Base-by-base conservation (phyloP, 148 eudicot genomes). In the Silene conica region DNA sequence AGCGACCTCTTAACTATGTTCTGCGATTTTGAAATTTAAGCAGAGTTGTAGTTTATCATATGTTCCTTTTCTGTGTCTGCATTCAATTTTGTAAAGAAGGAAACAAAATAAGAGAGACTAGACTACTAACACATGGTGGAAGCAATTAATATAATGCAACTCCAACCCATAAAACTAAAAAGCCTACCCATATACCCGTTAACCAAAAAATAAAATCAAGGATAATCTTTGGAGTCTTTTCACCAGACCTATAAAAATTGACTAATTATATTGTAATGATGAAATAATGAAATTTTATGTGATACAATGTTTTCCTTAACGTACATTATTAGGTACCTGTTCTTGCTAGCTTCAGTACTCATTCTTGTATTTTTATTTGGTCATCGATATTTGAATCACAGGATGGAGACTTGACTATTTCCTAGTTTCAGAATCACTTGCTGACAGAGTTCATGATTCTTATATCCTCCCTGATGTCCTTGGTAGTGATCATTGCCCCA, bases 351-450 rank as follows among this genome's bases (percentile, higher is more conserved):
- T 41, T 19, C 20, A 34, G 4, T 8, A 10, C 50, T 52, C 6
- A 1, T 8, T 19, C 62, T 41, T 34, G 59, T 25, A 45, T 21
- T 11, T 34, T 50, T 50, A 16, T 3, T 20, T 31, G 20, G 43
- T 76, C 10, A 70, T 60, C 41, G 6, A 1, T 28, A 11, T 77
- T 57, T 63, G 58, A 68, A 67, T 76, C 21, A 66, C 87, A 94
- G 98, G 98, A 72, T 95, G 98, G 98, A 84, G 97, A 31, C 93
- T 95, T 11, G 98, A 95, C 78, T 95, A 95, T 80, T 95, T 88
- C 80, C 86, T 95, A 60, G 92, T 78, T 56, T 95, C 97, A 3
- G 82, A 86, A 78, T 86, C 88, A 43, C 76, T 95, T 69, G 84
- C 86, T 2, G 86, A 85, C 71, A 77, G 67, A 58, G 98, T 88